Percentiles rank a stretch among this genome's conserved stretches.
Evolutionary conservation across 768 basidiomycete species (phyloP).

Genomic region (Rhodotorula sphaerocarpa): DNA sequence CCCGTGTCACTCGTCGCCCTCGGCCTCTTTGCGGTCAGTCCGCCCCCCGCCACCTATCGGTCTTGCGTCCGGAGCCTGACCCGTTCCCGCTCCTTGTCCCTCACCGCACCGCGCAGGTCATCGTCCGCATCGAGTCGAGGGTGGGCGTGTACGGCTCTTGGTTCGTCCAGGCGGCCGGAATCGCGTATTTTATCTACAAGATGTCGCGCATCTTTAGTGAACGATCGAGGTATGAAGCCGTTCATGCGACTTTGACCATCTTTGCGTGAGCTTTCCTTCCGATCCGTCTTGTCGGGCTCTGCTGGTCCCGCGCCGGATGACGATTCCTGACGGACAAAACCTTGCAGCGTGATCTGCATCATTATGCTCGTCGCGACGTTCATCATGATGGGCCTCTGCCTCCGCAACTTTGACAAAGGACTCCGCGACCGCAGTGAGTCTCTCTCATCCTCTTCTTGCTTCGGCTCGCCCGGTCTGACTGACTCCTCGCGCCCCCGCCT

Average conservation of each 20-base stretch:
- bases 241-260: conserved; percentile 27
- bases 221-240: conserved; percentile 9
- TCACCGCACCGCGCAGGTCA: conserved; percentile 10
- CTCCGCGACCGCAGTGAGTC: conserved; percentile 20
- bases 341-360: conserved; percentile 16
- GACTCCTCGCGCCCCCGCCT: too few relatives aligned
- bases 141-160: conserved; percentile 12
- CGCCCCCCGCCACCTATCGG: background rate
- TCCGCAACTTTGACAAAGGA: conserved; percentile 23
- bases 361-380: conserved; percentile 23
- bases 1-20: conserved; percentile 17
- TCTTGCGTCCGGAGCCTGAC: background rate
- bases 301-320: too few relatives aligned
- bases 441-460: background rate
- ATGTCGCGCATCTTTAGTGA: conserved; percentile 23
- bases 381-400: conserved; percentile 25
- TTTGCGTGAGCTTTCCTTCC: conserved; percentile 15
- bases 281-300: too few relatives aligned
- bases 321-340: too few relatives aligned
- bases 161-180: conserved; percentile 7
- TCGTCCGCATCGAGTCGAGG: conserved; percentile 22
- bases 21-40: conserved; percentile 8
- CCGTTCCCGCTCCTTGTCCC: too few relatives aligned
- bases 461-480: background rate
- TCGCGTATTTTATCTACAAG: conserved; percentile 33